These are phyloP conservation scores for Aristolochia contorta DNA, from an alignment of 164 flowering plant genomes.

Conservation along the genomic window DNA sequence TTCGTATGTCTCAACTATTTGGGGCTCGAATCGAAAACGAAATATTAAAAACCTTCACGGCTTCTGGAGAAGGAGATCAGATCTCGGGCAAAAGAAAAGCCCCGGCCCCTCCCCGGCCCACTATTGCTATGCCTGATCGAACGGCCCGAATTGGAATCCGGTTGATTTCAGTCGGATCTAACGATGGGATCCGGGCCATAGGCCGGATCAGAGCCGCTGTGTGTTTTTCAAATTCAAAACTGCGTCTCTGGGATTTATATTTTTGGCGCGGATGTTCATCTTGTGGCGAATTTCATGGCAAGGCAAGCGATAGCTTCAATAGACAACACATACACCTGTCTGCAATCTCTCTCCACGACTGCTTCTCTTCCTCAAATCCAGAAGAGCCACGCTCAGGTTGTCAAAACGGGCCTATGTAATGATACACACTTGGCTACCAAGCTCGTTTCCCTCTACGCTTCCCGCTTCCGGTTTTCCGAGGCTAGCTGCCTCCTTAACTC, in stretches of 20 bases:
- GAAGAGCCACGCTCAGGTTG: constrained; percentile 7
- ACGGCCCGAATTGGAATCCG: too few species aligned
- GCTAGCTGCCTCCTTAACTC: constrained; percentile 24
- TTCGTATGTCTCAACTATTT: constrained; percentile 26
- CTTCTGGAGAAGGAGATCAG: too few species aligned
- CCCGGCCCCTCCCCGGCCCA: too few species aligned
- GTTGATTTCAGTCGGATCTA: too few species aligned
- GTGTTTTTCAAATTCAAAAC: neutral
- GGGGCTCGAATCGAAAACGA: too few species aligned
- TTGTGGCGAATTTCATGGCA: neutral
- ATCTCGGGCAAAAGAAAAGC: too few species aligned
- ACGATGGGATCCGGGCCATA: too few species aligned
- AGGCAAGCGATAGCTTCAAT: neutral
- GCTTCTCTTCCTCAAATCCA: neutral
- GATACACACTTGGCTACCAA: constrained; percentile 27
- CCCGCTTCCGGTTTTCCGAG: constrained; percentile 19
- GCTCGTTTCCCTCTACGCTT: constrained; percentile 45
- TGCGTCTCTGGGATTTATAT: too few species aligned
- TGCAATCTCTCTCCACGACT: neutral
- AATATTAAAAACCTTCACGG: too few species aligned
- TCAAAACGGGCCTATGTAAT: constrained; percentile 31
- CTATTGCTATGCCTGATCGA: too few species aligned
- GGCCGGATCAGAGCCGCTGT: neutral
- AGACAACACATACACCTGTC: neutral
- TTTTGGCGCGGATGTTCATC: too few species aligned